phyloP scores from a whole-genome alignment of 1,284 basidiomycete genomes.

The Agroathelia rolfsii region DNA sequence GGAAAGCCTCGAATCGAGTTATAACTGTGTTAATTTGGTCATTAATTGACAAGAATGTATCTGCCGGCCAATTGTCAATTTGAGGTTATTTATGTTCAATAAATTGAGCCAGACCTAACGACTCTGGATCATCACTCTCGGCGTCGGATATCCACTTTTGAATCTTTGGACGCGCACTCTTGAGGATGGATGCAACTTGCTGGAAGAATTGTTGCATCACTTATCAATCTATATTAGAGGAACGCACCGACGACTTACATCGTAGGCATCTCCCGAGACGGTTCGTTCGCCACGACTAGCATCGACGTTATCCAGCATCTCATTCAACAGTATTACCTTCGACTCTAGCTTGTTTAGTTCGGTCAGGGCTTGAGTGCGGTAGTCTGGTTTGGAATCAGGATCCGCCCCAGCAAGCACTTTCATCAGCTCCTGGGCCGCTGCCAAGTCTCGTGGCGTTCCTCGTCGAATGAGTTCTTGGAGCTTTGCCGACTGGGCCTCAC shows the following conservation, averaged over 20 bases:
- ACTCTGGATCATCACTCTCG: constrained; percentile 70
- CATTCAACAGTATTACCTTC: constrained; percentile 89
- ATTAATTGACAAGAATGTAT: constrained; percentile 91
- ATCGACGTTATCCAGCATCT: constrained; percentile 94
- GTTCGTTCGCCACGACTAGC: constrained; percentile 58
- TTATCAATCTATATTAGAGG: too few species aligned
- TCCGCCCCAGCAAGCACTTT: constrained; percentile 92
- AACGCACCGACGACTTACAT: constrained; percentile 57
- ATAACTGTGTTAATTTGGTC: constrained; percentile 95
- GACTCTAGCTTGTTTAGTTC: constrained; percentile 94
- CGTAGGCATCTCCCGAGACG: constrained; percentile 87
- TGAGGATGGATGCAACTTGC: constrained; percentile 87
- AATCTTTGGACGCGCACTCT: constrained; percentile 83
- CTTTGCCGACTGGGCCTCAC: constrained; percentile 93
- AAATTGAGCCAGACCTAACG: constrained; percentile 50
- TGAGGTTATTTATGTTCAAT: constrained; percentile 2
- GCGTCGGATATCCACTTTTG: constrained; percentile 99
- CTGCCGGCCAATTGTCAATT: constrained; percentile 27
- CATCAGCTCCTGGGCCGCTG: constrained; percentile 96
- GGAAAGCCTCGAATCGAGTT: constrained; percentile 85
- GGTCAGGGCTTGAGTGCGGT: constrained; percentile 77
- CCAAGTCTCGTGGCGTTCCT: constrained; percentile 91
- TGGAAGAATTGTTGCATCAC: constrained; percentile 25
- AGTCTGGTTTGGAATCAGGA: constrained; percentile 90
- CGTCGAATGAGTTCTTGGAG: constrained; percentile 95